Percentiles rank a stretch among this genome's conserved stretches.
Evolutionary conservation across 2,329 filamentous ascomycete genomes (phyloP).

Genomic region (Grosmannia huntii): DNA sequence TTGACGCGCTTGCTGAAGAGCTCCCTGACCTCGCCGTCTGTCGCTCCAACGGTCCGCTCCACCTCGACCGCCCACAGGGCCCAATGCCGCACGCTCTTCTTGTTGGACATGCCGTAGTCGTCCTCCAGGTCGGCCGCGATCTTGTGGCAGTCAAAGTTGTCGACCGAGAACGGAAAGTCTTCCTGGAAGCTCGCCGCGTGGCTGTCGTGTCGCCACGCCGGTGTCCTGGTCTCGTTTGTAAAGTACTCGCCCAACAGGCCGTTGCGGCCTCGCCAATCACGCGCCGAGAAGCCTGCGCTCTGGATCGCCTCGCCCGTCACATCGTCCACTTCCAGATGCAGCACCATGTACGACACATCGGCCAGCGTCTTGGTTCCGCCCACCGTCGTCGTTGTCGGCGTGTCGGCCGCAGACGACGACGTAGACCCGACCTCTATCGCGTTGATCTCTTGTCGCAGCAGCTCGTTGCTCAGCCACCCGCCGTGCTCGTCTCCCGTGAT

Average conservation of each 20-base stretch:
- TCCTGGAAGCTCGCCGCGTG: background rate
- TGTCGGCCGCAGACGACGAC: background rate
- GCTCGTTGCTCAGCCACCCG: constrained; percentile 3
- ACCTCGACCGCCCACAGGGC: constrained; percentile 5
- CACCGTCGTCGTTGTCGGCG: background rate
- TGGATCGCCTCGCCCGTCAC: background rate
- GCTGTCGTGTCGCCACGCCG: background rate
- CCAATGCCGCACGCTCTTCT: background rate
- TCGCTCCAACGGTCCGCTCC: background rate
- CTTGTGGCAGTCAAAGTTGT: constrained; percentile 11
- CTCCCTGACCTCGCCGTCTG: background rate
- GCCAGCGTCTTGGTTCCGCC: constrained; percentile 1
- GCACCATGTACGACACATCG: constrained; percentile 7
- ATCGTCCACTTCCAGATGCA: constrained; percentile 7
- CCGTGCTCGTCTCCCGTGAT: constrained; percentile 7
- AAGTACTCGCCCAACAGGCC: constrained; percentile 6
- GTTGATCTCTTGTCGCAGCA: background rate
- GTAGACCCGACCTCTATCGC: background rate
- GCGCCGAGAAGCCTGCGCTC: background rate
- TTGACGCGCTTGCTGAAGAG: constrained; percentile 3
- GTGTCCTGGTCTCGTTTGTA: background rate
- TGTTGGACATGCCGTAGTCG: constrained; percentile 1
- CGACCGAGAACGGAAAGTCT: constrained; percentile 8
- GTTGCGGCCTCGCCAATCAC: background rate
- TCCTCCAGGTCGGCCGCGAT: constrained; percentile 6